A percentile compares a stretch with the other conserved stretches of the same genome.
Conservation (phyloP, 148 eudicot species). For the Fallopia convolvulus region DNA sequence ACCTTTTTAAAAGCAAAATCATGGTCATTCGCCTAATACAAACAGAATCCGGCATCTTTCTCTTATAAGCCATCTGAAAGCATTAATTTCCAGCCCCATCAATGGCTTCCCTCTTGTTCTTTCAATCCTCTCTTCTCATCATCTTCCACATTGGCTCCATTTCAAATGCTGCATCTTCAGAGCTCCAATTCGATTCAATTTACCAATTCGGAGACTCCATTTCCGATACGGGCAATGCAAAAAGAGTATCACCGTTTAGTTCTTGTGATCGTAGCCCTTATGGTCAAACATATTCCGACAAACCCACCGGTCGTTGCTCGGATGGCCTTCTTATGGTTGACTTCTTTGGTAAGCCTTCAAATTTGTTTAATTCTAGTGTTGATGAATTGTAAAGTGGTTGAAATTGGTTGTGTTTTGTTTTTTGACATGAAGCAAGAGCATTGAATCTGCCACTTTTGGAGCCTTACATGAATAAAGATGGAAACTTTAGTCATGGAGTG, state of each 20-base stretch:
- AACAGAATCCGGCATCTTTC: neutral
- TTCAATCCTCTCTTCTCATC: neutral
- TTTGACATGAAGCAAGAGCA: neutral
- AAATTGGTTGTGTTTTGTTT: neutral
- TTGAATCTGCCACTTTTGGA: slow-evolving; percentile 2
- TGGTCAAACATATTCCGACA: slow-evolving; percentile 9
- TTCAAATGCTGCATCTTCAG: neutral
- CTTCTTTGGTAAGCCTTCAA: slow-evolving; percentile 5
- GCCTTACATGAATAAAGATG: neutral
- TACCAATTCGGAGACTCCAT: slow-evolving; percentile 11
- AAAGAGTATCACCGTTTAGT: neutral
- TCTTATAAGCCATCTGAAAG: neutral
- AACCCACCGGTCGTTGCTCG: slow-evolving; percentile 10
- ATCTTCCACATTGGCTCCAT: slow-evolving; percentile 3
- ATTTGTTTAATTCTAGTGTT: too few relatives aligned
- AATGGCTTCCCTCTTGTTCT: neutral
- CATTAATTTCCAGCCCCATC: neutral
- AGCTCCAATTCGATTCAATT: neutral
- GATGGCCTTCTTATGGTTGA: slow-evolving; percentile 11
- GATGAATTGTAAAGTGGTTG: neutral
- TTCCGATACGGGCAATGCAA: slow-evolving; percentile 2
- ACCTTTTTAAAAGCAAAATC: neutral
- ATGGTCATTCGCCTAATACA: neutral
- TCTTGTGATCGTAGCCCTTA: slow-evolving; percentile 5
- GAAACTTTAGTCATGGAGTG: slow-evolving; percentile 6